Base-by-base conservation (phyloP, 2,329 filamentous ascomycete genomes). In the Pseudocercospora musae region DNA sequence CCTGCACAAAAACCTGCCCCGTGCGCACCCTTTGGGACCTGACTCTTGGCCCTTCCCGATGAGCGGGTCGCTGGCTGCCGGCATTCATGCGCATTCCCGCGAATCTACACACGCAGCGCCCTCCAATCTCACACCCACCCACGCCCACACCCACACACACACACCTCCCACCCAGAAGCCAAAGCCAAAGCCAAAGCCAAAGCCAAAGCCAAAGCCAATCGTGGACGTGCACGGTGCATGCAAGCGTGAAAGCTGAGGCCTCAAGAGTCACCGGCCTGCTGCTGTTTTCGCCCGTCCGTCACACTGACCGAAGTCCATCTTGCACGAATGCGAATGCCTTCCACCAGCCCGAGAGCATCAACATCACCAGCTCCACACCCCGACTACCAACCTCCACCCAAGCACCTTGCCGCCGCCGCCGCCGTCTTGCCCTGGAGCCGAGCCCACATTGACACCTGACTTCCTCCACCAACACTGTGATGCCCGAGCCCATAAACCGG, bases 401-500 rank as follows among this genome's bases (percentile, higher is more conserved):
- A 57, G 18, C 54, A 25, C 31, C n/a, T n/a, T n/a, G n/a, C n/a
- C n/a, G 13, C 18, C 55, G 44, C 5, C 44, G 44, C 13, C 55
- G 23, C 21, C 40, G 40, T 56, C 31, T 18, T 46, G 37, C 25
- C 31, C 20, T 48, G 4, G 54, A 57, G 54, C 54, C 42, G 18
- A 44, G 27, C 54, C 23, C 33, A 15, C 27, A 23, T 31, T 56
- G 33, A n/a, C 6, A 37, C 33, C 33, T 37, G 42, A 60, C 53
- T 44, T 52, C 25, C 11, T 20, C 10, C 42, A 29, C 25, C 23
- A 27, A 53, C 54, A 53, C 55, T 49, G 37, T 48, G n/a, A 63
- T 66, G 62, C 49, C 62, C 48, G 59, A 58, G 23, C 33, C 57
- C 40, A 42, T 23, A 13, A 49, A 54, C 50, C 42, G 53, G 20